Evolutionary conservation across 306 rosid genomes (phyloP).

Genomic region (Dryas octopetala): DNA sequence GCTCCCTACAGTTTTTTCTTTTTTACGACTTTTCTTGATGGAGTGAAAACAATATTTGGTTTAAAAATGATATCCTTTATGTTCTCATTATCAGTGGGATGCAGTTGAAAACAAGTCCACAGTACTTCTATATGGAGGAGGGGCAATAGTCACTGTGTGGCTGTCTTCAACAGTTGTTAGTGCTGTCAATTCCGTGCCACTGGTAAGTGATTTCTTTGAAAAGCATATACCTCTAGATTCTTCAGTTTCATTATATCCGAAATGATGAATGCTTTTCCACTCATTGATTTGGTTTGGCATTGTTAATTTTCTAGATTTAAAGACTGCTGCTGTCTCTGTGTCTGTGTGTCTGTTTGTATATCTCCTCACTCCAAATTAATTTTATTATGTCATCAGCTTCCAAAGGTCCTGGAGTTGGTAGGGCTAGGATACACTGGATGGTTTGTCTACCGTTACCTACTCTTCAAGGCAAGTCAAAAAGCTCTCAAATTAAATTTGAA

Average conservation of each 20-base stretch:
- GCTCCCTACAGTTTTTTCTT: neutral
- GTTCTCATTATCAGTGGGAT: constrained; percentile 69
- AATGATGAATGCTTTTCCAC: constrained; percentile 3
- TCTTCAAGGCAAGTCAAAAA: constrained; percentile 67
- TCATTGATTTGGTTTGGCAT: neutral
- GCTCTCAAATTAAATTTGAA: neutral
- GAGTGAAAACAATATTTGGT: neutral
- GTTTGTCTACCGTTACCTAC: constrained; percentile 99
- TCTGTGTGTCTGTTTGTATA: neutral
- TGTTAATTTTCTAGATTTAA: too few species aligned
- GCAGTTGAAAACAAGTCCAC: constrained; percentile 96
- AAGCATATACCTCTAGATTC: neutral
- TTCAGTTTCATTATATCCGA: neutral
- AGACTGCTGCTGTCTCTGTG: too few species aligned
- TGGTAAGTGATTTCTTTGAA: constrained; percentile 50
- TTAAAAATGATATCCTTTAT: constrained; percentile 5
- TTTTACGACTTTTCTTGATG: neutral
- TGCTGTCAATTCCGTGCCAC: constrained; percentile 93
- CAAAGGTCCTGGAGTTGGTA: constrained; percentile 92
- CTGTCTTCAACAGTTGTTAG: constrained; percentile 78
- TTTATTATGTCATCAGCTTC: constrained; percentile 60
- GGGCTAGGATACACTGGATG: constrained; percentile 99
- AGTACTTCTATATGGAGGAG: constrained; percentile 89
- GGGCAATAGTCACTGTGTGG: constrained; percentile 85
- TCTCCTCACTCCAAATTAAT: constrained; percentile 9